phyloP scores from a whole-genome alignment of 1,139 yeast genomes.

The Geotrichum restrictum region DNA sequence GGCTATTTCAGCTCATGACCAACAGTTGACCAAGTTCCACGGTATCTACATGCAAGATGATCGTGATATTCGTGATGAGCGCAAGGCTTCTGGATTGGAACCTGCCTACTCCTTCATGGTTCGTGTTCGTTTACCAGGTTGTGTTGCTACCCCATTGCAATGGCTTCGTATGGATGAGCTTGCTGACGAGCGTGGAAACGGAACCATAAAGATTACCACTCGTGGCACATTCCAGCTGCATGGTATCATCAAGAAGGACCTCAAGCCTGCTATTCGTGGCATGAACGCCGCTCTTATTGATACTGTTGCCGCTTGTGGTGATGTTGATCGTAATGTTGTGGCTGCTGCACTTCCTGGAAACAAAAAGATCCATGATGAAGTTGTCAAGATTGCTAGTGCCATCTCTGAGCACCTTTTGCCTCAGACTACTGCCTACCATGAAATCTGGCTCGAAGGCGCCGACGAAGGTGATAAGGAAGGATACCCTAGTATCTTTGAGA shows the following conservation, averaged over 20 bases:
- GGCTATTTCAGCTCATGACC: conserved; percentile 87
- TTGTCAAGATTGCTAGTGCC: conserved; percentile 56
- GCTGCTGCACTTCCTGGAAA: conserved; percentile 82
- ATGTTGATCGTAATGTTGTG: conserved; percentile 94
- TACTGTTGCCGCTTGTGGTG: conserved; percentile 97
- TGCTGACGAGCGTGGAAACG: conserved; percentile 82
- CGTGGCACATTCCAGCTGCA: conserved; percentile 97
- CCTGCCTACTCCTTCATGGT: conserved; percentile 97
- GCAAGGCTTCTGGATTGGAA: conserved; percentile 87
- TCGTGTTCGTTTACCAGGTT: conserved; percentile 93
- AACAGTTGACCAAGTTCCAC: conserved; percentile 93
- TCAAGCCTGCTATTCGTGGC: conserved; percentile 88
- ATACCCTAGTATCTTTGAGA: conserved; percentile 67
- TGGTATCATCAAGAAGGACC: conserved; percentile 85
- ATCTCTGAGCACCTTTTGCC: conserved; percentile 85
- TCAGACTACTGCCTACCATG: conserved; percentile 91
- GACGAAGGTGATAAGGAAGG: conserved; percentile 68
- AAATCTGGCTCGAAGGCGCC: conserved; percentile 90
- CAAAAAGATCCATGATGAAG: conserved; percentile 74
- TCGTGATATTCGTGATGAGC: conserved; percentile 89
- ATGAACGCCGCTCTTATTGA: conserved; percentile 89
- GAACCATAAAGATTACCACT: conserved; percentile 89
- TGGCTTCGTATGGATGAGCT: conserved; percentile 83
- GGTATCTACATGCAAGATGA: conserved; percentile 99
- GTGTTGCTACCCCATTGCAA: conserved; percentile 80